Conservation (phyloP, 495 filamentous ascomycete genomes). For the Alectoria sarmentosa region DNA sequence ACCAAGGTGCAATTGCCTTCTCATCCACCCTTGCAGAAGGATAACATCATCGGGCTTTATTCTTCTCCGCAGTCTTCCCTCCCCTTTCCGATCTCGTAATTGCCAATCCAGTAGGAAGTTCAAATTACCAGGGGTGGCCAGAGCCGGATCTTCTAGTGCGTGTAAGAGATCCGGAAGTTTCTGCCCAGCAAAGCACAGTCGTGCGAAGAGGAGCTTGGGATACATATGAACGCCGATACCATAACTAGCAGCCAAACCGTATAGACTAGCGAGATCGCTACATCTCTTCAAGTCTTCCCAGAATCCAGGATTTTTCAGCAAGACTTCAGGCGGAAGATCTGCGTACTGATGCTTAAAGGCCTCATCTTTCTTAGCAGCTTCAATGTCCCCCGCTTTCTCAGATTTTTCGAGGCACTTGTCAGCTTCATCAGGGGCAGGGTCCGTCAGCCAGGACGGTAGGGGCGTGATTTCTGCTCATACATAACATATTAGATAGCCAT, state of each 20-base stretch:
- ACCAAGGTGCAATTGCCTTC: constrained; percentile 36
- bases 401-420: background rate
- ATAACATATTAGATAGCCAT: constrained; percentile 6
- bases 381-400: background rate
- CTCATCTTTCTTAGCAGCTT: background rate
- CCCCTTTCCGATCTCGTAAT: background rate
- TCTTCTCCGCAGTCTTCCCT: background rate
- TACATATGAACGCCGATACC: constrained; percentile 22
- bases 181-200: constrained; percentile 28
- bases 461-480: background rate
- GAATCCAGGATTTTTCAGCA: background rate
- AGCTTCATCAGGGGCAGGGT: background rate
- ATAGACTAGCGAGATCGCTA: constrained; percentile 10
- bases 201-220: constrained; percentile 38
- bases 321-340: background rate
- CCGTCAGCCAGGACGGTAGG: constrained; percentile 20
- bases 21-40: constrained; percentile 30
- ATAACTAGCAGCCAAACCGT: background rate
- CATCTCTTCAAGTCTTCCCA: constrained; percentile 14
- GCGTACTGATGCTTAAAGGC: background rate
- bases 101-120: constrained; percentile 27
- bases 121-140: constrained; percentile 39
- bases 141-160: constrained; percentile 39
- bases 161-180: constrained; percentile 29
- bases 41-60: background rate